phyloP scores from a whole-genome alignment of 305 asterid species.

The Ajuga reptans region DNA sequence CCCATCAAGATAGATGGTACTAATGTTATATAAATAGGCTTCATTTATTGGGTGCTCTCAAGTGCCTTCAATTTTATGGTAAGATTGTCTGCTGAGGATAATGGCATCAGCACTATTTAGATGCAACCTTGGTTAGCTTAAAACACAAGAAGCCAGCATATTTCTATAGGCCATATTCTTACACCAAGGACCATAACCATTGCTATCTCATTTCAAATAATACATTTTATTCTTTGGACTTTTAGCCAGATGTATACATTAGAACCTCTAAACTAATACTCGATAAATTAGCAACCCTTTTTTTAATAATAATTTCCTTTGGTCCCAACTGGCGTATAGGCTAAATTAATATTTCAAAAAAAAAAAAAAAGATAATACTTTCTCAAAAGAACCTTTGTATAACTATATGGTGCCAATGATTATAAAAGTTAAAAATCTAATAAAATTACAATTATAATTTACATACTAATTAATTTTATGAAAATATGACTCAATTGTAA shows the following conservation, averaged over 20 bases:
- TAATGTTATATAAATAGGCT: neutral
- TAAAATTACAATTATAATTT: too few relatives aligned
- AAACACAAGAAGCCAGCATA: neutral
- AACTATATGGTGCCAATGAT: too few relatives aligned
- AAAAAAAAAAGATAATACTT: too few relatives aligned
- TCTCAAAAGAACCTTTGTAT: too few relatives aligned
- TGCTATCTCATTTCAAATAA: neutral
- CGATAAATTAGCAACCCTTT: too few relatives aligned
- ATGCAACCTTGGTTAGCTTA: neutral
- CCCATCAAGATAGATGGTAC: neutral
- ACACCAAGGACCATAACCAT: neutral
- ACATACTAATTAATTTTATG: too few relatives aligned
- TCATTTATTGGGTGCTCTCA: neutral
- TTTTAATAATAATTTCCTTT: too few relatives aligned
- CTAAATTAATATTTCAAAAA: too few relatives aligned
- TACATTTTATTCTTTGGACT: neutral
- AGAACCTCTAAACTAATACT: neutral
- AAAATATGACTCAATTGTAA: too few relatives aligned
- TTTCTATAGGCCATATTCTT: neutral
- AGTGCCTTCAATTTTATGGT: neutral
- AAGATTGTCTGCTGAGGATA: neutral
- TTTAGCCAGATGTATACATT: neutral
- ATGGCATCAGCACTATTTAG: neutral
- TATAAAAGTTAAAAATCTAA: too few relatives aligned
- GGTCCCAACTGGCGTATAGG: too few relatives aligned